These are phyloP conservation scores for Hypoxylon cercidicola DNA, from an alignment of 495 filamentous ascomycete genomes.

Conservation along the genomic window DNA sequence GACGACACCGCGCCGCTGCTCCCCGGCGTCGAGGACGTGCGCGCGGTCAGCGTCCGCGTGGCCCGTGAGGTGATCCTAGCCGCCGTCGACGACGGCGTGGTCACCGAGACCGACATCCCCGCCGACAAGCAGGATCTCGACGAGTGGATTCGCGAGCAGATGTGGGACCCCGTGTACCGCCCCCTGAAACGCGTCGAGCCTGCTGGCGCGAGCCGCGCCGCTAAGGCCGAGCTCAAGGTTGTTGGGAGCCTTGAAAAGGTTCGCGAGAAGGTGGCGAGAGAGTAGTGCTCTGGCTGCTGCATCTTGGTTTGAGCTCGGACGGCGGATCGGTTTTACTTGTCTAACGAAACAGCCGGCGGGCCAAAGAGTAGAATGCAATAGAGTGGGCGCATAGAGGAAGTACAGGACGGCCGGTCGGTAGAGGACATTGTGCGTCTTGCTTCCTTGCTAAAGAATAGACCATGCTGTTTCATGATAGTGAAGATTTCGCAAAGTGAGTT, in stretches of 20 bases:
- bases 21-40: constrained; percentile 79
- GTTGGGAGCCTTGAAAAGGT: constrained; percentile 49
- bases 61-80: constrained; percentile 81
- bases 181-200: constrained; percentile 66
- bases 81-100: constrained; percentile 74
- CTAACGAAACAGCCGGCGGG: no score
- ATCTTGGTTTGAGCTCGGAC: constrained; percentile 2
- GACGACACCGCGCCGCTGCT: constrained; percentile 66
- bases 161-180: constrained; percentile 86
- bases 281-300: constrained; percentile 11
- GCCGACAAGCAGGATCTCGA: constrained; percentile 67
- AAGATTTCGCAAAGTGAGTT: no score
- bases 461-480: no score
- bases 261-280: constrained; percentile 10
- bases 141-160: constrained; percentile 87
- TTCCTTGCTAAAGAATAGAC: no score
- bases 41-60: constrained; percentile 80
- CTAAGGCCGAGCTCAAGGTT: constrained; percentile 69
- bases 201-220: constrained; percentile 60
- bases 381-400: no score
- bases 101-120: constrained; percentile 68
- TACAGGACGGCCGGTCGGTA: no score
- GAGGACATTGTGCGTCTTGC: no score
- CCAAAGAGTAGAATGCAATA: not conserved
- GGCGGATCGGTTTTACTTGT: no score